Base-by-base conservation (phyloP, 2,329 filamentous ascomycete genomes). In the Fusarium falciforme region DNA sequence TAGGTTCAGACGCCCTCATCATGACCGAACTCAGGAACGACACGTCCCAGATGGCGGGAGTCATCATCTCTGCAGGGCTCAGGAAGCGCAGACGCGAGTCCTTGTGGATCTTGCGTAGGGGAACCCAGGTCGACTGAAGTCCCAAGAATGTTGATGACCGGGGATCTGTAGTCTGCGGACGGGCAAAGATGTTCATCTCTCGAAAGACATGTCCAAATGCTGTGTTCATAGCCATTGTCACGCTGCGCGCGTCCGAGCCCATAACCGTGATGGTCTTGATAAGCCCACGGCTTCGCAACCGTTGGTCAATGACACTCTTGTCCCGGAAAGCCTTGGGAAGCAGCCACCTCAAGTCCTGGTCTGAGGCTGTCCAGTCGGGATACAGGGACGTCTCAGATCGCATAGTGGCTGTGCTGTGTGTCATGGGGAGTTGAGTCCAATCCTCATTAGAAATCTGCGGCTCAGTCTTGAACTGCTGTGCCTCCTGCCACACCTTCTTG, bases 261-360 rank as follows among this genome's bases (percentile, higher is more conserved):
- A 85, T 87, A 35, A 95, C 84, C 0, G 86, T 85, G 22, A 95
- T 85, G 2, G 86, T 89, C 76, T 90, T 90, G 44, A 95, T 87
- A 11, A 95, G 85, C 1, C 93, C 93, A 64, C 93, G 89, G 78
- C 93, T 95, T 69, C 87, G 88, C n/a, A 96, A 86, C n/a, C 93
- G 88, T 80, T 90, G 88, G 77, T 93, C 93, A 38, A 93, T 87
- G 16, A 89, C 82, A 55, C 90, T 90, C 36, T 89, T 89, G 5
- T 89, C 86, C 4, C 89, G 88, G 78, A 91, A 94, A 2, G 93
- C 93, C 75, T 90, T 91, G 2, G 93, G 90, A 47, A 91, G 85
- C 25, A 94, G 84, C 89, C 92, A 93, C 22, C 91, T 89, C 17
- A 86, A 86, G 29, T 87, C 85, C 57, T 81, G 80, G 11, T 84